Conservation (phyloP, 768 basidiomycete genomes). For the Agrocybe praecox region DNA sequence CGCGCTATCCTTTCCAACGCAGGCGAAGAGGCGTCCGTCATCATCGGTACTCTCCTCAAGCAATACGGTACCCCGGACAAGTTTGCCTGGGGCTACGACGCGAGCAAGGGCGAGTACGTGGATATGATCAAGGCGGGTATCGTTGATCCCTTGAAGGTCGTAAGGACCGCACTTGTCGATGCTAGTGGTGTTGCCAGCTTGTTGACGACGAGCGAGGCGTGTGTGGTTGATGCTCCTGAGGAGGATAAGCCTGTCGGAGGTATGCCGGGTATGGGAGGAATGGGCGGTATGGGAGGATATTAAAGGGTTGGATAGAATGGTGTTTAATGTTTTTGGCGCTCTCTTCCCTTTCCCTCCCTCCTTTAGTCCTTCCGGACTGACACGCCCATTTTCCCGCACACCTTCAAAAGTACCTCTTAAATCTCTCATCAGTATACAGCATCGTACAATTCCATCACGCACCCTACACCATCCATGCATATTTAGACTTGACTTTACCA, state of each 20-base stretch:
- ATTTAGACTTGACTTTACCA: no score
- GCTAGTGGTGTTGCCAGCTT: conserved; percentile 92
- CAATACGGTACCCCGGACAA: conserved; percentile 74
- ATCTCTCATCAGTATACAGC: no score
- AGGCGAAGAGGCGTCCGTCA: conserved; percentile 91
- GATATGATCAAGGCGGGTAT: conserved; percentile 96
- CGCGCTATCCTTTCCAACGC: conserved; percentile 93
- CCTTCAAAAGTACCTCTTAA: no score
- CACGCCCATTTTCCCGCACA: no score
- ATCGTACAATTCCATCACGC: no score
- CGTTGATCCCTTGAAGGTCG: conserved; percentile 95
- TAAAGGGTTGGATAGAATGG: conserved; percentile 6
- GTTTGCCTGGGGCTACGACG: conserved; percentile 52
- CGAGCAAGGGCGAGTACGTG: conserved; percentile 87
- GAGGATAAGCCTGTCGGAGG: conserved; percentile 57
- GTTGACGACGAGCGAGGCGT: conserved; percentile 91
- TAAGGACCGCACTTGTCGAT: conserved; percentile 89
- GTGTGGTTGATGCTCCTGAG: conserved; percentile 91
- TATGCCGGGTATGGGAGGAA: conserved; percentile 45
- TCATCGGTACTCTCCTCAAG: conserved; percentile 82
- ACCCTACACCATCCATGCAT: no score
- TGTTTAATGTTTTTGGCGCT: background rate
- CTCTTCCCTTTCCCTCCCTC: no score
- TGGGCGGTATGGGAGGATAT: conserved; percentile 34
- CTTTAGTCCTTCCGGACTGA: no score